phyloP scores from a whole-genome alignment of 352 stramenopile genomes.

The Saprolegnia diclina region DNA sequence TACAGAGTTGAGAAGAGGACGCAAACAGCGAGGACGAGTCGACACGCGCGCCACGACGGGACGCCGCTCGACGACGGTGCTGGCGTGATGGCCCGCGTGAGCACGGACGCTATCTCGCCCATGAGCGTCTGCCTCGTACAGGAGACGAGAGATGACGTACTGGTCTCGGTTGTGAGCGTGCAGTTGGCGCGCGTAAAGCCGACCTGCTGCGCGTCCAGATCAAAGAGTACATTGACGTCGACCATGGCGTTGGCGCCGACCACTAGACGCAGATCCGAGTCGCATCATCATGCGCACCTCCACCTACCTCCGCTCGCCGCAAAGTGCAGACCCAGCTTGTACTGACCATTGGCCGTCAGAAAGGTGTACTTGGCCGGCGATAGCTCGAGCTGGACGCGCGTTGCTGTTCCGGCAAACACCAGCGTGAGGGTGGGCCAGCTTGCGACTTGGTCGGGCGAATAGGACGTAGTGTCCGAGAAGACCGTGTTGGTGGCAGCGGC shows the following conservation, averaged over 20 bases:
- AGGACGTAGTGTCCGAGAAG: neutral
- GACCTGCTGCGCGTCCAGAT: conserved; percentile 54
- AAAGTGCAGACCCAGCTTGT: neutral
- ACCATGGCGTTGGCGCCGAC: conserved; percentile 82
- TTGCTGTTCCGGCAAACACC: conserved; percentile 45
- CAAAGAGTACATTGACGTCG: conserved; percentile 74
- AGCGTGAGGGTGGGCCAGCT: conserved; percentile 35
- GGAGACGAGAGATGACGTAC: neutral
- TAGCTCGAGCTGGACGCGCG: conserved; percentile 50
- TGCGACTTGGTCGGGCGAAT: conserved; percentile 19
- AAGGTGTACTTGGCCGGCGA: conserved; percentile 52
- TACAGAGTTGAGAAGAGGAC: no score
- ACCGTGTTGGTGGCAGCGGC: neutral
- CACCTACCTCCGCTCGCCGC: neutral
- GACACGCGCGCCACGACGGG: no score
- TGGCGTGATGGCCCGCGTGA: neutral
- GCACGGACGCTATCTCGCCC: neutral
- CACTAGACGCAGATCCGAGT: conserved; percentile 29
- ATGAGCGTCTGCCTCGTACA: neutral
- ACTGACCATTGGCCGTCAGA: conserved; percentile 42
- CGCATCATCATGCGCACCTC: neutral
- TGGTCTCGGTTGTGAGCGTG: conserved; percentile 27
- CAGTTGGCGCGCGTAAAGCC: conserved; percentile 72
- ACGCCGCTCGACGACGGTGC: no score
- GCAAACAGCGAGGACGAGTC: no score